Evolutionary conservation across 1,284 basidiomycete genomes (phyloP).

Genomic region (Lentinula novae-zelandiae): DNA sequence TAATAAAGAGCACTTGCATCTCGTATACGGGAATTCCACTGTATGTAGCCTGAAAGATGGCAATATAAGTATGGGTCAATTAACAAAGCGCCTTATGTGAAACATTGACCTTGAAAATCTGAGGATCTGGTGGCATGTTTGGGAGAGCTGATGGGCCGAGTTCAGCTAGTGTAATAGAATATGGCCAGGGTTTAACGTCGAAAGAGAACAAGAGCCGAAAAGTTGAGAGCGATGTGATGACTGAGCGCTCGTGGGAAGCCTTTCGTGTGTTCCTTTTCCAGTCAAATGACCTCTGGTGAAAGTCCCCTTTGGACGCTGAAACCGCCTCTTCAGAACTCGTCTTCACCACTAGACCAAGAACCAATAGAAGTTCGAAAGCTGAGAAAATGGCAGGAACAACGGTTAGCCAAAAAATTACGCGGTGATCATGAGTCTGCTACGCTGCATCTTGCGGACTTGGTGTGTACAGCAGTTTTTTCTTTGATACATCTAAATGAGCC

Average conservation of each 20-base stretch:
- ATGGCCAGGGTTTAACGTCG: background rate
- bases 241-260: background rate
- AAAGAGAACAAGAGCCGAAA: background rate
- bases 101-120: constrained; percentile 69
- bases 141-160: background rate
- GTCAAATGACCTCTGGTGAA: background rate
- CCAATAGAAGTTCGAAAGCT: constrained; percentile 53
- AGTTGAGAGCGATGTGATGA: background rate
- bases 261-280: background rate
- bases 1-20: constrained; percentile 51
- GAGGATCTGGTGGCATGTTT: constrained; percentile 62
- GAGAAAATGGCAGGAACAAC: constrained; percentile 53
- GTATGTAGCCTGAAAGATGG: constrained; percentile 66
- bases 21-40: constrained; percentile 87
- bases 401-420: constrained; percentile 56
- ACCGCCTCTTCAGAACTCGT: constrained; percentile 51
- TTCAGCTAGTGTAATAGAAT: background rate
- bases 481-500: background rate
- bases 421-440: constrained; percentile 79
- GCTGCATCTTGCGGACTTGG: constrained; percentile 66
- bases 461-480: constrained; percentile 32
- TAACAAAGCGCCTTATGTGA: background rate
- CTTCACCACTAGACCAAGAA: constrained; percentile 51
- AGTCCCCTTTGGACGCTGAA: constrained; percentile 26
- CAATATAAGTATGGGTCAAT: constrained; percentile 2